phyloP scores from a whole-genome alignment of 345 rosid species.

The Combretum micranthum region DNA sequence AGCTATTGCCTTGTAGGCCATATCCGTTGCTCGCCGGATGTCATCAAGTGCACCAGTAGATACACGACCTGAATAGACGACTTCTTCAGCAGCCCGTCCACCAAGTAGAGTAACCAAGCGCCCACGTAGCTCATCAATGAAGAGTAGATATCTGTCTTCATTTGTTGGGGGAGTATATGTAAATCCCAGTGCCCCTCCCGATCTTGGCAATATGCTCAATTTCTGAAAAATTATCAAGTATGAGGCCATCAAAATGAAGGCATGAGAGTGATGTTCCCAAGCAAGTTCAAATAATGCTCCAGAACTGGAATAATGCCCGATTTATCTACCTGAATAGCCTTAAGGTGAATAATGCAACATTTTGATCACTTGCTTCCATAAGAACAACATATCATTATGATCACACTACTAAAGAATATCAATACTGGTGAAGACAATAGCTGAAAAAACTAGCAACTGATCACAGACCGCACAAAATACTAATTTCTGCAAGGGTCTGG shows the following conservation, averaged over 20 bases:
- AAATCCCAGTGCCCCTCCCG: conserved; percentile 96
- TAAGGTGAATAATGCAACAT: no score
- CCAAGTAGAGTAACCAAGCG: conserved; percentile 95
- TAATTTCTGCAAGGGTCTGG: background rate
- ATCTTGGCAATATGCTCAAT: conserved; percentile 92
- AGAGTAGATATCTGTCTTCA: conserved; percentile 90
- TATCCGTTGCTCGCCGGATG: conserved; percentile 85
- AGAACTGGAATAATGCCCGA: no score
- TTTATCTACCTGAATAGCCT: no score
- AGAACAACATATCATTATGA: no score
- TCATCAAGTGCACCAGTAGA: conserved; percentile 97
- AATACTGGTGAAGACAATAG: no score
- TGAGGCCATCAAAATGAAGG: background rate
- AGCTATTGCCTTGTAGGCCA: conserved; percentile 96
- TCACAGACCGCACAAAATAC: background rate
- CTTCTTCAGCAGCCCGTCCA: conserved; percentile 98
- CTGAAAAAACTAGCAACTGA: no score
- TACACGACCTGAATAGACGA: conserved; percentile 81
- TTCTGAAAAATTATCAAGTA: conserved; percentile 35
- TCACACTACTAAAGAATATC: no score
- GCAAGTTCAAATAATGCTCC: background rate
- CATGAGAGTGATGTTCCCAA: background rate
- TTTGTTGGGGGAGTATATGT: conserved; percentile 73
- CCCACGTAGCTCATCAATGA: conserved; percentile 88
- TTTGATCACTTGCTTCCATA: no score